Conservation (phyloP, 371 early-diverging fungal genomes). For the Mortierella sp. region DNA sequence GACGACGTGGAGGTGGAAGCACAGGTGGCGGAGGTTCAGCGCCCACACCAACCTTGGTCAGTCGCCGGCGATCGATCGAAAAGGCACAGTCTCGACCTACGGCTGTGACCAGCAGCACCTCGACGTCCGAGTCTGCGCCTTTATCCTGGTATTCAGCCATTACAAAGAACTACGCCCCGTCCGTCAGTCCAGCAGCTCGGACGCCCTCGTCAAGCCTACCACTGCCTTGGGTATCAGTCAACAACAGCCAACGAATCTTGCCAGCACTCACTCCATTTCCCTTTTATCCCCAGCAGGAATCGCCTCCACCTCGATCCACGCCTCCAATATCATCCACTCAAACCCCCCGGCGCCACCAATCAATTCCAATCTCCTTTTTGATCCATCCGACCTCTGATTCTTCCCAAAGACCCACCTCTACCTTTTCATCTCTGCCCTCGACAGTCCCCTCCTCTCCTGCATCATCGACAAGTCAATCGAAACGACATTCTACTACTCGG, state of each 20-base stretch:
- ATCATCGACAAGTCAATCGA: neutral
- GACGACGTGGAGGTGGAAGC: neutral
- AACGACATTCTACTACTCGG: neutral
- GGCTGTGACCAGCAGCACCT: neutral
- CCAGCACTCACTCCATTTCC: neutral
- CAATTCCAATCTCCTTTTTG: conserved; percentile 43
- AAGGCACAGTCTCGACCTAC: neutral
- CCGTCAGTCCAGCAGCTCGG: neutral
- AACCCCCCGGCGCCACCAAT: conserved; percentile 7
- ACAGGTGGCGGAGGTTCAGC: neutral
- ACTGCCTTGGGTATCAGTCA: neutral
- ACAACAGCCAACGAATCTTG: neutral
- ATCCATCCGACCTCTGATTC: conserved; percentile 25
- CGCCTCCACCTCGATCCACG: neutral
- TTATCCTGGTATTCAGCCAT: neutral
- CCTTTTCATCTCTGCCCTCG: too few species aligned
- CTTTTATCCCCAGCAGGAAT: neutral
- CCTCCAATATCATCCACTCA: neutral
- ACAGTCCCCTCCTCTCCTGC: neutral
- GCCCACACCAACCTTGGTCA: neutral
- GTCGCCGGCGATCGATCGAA: neutral
- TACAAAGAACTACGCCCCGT: neutral
- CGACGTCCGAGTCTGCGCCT: neutral
- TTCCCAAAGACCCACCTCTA: conserved; percentile 5
- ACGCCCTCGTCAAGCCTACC: neutral